phyloP scores from a whole-genome alignment of 305 asterid genomes.

The Salvia sclarea region DNA sequence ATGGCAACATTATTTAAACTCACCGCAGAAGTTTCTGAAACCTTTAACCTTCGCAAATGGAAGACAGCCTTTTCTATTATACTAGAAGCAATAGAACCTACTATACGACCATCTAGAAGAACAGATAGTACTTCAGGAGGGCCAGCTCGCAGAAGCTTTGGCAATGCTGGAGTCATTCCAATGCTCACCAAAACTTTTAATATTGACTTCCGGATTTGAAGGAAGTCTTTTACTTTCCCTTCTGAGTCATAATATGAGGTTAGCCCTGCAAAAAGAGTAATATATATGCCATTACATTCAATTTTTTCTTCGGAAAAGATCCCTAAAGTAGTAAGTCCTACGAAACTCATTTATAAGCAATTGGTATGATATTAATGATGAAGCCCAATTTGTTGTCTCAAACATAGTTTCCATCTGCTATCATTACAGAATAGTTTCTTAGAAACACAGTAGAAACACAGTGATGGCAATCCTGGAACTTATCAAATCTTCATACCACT shows the following conservation, averaged over 20 bases:
- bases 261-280: constrained; percentile 57
- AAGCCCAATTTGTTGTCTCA: constrained; percentile 12
- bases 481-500: not conserved
- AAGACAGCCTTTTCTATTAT: constrained; percentile 63
- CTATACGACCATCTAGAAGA: constrained; percentile 88
- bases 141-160: constrained; percentile 77
- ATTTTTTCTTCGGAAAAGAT: not conserved
- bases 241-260: constrained; percentile 77
- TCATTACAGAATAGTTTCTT: not conserved
- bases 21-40: constrained; percentile 66
- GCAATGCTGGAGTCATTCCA: constrained; percentile 81
- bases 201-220: constrained; percentile 60
- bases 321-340: constrained; percentile 7
- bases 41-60: constrained; percentile 75
- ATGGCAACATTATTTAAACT: constrained; percentile 33
- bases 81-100: constrained; percentile 68
- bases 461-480: not conserved
- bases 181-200: constrained; percentile 54
- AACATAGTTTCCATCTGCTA: not conserved
- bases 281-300: constrained; percentile 11
- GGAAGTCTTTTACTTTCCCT: constrained; percentile 71
- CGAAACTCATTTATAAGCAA: constrained; percentile 8
- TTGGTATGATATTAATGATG: not conserved
- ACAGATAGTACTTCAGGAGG: constrained; percentile 88
- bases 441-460: not conserved